Conservation (phyloP, 2,329 filamentous ascomycete species). For the Cephalotrichum gorgonifer region DNA sequence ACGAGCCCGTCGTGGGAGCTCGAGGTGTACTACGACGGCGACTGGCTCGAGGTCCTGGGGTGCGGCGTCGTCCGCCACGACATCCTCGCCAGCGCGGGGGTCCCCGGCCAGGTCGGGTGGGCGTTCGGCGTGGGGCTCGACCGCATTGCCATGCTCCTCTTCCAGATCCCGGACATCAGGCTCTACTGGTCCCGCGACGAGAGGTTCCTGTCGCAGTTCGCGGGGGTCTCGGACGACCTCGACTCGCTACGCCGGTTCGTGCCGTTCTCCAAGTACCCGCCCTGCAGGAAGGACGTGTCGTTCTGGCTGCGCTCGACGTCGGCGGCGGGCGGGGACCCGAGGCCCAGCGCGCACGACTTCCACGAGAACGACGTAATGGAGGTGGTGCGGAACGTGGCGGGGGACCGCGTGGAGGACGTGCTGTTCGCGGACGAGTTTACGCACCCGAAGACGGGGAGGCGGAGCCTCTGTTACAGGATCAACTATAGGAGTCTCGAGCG, state of each 20-base stretch:
- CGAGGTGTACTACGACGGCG: conserved; percentile 86
- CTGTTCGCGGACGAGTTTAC: conserved; percentile 74
- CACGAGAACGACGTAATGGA: conserved; percentile 99
- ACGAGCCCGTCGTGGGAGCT: conserved; percentile 94
- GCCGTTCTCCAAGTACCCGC: conserved; percentile 85
- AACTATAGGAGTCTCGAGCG: conserved; percentile 89
- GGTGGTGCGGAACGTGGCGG: conserved; percentile 71
- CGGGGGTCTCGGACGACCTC: conserved; percentile 43
- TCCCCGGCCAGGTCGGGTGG: conserved; percentile 74
- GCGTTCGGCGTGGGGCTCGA: conserved; percentile 93
- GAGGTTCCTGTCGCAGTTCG: conserved; percentile 82
- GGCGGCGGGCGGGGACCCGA: conserved; percentile 33
- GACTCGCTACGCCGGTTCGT: conserved; percentile 52
- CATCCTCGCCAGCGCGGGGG: conserved; percentile 66
- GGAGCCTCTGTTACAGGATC: conserved; percentile 84
- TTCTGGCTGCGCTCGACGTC: conserved; percentile 64
- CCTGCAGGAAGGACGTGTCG: conserved; percentile 82
- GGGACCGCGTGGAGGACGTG: conserved; percentile 83
- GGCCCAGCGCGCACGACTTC: conserved; percentile 40
- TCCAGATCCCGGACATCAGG: conserved; percentile 90
- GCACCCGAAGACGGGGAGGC: conserved; percentile 73
- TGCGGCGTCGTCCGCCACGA: conserved; percentile 81
- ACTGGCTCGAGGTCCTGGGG: conserved; percentile 95
- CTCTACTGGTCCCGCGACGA: conserved; percentile 87
- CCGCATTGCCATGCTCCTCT: conserved; percentile 93